Percentiles rank a stretch among this genome's conserved stretches.
These are phyloP conservation scores for Gaillardinia entomophila DNA, from an alignment of 805 yeast genomes.

Conservation along the genomic window DNA sequence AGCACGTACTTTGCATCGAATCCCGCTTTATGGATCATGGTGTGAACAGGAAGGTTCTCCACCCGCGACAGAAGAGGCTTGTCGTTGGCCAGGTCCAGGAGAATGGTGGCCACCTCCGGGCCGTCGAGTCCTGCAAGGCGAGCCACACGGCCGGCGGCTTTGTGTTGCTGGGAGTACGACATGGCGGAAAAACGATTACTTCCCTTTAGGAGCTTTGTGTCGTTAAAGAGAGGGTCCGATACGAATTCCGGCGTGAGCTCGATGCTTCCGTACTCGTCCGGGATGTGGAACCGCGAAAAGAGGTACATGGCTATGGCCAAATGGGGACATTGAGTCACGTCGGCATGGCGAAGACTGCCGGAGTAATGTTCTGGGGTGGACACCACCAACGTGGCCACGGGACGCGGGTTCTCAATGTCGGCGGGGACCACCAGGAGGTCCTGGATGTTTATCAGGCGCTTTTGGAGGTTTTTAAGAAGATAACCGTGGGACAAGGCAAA, in stretches of 20 bases:
- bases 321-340: constrained; percentile 22
- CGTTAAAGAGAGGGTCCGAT: constrained; percentile 5
- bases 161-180: constrained; percentile 22
- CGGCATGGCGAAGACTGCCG: constrained; percentile 17
- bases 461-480: constrained; percentile 15
- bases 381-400: constrained; percentile 2
- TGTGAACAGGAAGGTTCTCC: constrained; percentile 7
- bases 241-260: constrained; percentile 8
- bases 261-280: constrained; percentile 17
- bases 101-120: constrained; percentile 13
- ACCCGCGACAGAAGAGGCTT: constrained; percentile 7
- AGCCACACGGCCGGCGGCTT: constrained; percentile 15
- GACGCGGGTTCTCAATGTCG: background rate
- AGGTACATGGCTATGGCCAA: constrained; percentile 21
- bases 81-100: constrained; percentile 7
- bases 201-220: constrained; percentile 19
- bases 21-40: constrained; percentile 16
- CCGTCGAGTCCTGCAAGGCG: constrained; percentile 11
- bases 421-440: constrained; percentile 8
- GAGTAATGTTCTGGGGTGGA: constrained; percentile 5
- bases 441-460: constrained; percentile 17
- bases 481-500: constrained; percentile 17
- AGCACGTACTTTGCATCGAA: constrained; percentile 15
- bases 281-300: constrained; percentile 22
- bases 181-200: constrained; percentile 16